These are phyloP conservation scores for Lasiosphaeris hirsuta DNA, from an alignment of 495 filamentous ascomycete species.

Conservation along the genomic window DNA sequence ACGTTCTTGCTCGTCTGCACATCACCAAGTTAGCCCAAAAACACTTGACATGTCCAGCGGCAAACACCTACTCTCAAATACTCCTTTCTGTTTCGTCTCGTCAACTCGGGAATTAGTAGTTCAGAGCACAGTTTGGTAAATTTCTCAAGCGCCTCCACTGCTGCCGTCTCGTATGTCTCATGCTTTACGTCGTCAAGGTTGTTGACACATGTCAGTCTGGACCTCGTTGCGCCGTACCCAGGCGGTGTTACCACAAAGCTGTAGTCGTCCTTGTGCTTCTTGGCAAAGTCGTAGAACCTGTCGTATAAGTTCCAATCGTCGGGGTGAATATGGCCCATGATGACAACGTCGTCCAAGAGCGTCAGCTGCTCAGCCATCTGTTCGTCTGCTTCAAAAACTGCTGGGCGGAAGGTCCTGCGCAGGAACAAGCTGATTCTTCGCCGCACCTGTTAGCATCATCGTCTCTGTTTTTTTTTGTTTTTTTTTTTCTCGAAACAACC, in stretches of 20 bases:
- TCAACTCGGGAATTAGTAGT: constrained; percentile 35
- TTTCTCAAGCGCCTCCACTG: constrained; percentile 22
- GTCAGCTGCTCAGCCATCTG: constrained; percentile 10
- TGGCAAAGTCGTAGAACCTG: constrained; percentile 25
- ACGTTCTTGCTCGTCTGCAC: constrained; percentile 33
- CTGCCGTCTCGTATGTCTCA: constrained; percentile 1
- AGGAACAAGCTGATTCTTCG: constrained; percentile 29
- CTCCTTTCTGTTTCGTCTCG: constrained; percentile 26
- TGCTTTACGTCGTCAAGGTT: constrained; percentile 13
- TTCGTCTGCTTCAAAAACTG: constrained; percentile 27
- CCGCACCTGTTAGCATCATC: neutral
- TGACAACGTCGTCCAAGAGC: constrained; percentile 18
- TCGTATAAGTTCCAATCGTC: constrained; percentile 20
- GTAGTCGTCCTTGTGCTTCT: constrained; percentile 23
- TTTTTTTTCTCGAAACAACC: neutral
- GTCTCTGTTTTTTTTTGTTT: too few species aligned
- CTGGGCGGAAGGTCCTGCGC: constrained; percentile 23
- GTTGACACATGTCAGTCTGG: neutral
- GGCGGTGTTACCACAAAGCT: constrained; percentile 31
- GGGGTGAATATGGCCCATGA: constrained; percentile 15
- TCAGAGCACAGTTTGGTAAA: constrained; percentile 26
- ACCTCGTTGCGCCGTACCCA: constrained; percentile 3
- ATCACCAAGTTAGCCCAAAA: too few species aligned
- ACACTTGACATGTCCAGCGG: neutral
- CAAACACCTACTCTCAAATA: constrained; percentile 26